These are phyloP conservation scores for Cystofilobasidium ferigula DNA, from an alignment of 768 basidiomycete genomes.

Conservation along the genomic window DNA sequence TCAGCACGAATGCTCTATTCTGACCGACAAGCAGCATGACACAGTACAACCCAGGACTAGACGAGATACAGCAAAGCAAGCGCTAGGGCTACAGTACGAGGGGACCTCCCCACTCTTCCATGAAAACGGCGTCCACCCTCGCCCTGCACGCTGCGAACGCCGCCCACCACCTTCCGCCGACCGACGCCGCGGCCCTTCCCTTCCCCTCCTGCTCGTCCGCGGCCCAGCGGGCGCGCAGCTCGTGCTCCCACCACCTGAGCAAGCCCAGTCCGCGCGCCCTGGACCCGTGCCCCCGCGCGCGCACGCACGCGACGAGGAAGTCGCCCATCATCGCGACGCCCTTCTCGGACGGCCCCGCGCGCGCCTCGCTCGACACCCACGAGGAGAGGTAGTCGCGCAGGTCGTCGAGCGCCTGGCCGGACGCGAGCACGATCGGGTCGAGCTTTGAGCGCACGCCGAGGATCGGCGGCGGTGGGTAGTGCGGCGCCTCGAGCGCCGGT, in stretches of 20 bases:
- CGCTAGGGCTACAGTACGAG: constrained; percentile 4
- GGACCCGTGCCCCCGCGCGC: constrained; percentile 2
- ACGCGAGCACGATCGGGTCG: not conserved
- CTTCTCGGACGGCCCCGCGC: not conserved
- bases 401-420: constrained; percentile 3
- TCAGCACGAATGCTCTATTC: too few relatives aligned
- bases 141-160: constrained; percentile 2
- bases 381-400: constrained; percentile 1
- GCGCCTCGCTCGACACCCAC: constrained; percentile 4
- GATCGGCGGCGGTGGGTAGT: not conserved
- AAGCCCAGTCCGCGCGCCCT: constrained; percentile 7
- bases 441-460: not conserved
- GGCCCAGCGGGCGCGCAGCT: not conserved
- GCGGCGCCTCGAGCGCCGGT: not conserved
- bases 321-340: constrained; percentile 5
- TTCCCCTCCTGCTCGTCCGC: not conserved
- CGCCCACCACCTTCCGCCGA: constrained; percentile 10
- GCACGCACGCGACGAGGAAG: constrained; percentile 10
- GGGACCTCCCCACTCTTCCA: not conserved
- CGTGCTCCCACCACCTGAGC: constrained; percentile 14
- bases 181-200: not conserved
- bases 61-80: too few relatives aligned
- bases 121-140: constrained; percentile 1
- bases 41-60: too few relatives aligned
- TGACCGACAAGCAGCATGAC: too few relatives aligned